Conservation (phyloP, 2,329 filamentous ascomycete species). For the Paecilomyces sp. region DNA sequence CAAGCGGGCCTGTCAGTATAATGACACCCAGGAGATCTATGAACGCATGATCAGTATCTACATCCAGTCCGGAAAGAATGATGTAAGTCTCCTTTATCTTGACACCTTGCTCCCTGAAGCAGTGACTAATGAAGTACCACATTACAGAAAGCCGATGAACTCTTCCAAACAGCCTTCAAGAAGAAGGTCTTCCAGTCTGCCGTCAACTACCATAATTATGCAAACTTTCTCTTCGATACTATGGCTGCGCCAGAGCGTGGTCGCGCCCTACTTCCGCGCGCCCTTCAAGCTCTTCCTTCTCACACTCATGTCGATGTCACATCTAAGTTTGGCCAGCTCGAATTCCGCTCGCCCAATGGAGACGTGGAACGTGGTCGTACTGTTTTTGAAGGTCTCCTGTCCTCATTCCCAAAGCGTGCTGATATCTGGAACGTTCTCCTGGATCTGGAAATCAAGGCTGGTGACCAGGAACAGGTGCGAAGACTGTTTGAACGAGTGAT, state of each 20-base stretch:
- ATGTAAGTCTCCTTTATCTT: constrained; percentile 49
- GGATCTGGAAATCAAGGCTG: constrained; percentile 66
- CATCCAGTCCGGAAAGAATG: constrained; percentile 79
- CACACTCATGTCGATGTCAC: constrained; percentile 67
- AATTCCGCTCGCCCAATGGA: constrained; percentile 77
- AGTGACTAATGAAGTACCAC: constrained; percentile 11
- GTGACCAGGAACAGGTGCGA: constrained; percentile 58
- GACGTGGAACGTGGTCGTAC: constrained; percentile 88
- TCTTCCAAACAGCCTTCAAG: constrained; percentile 82
- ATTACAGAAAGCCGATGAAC: constrained; percentile 70
- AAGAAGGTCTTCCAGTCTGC: constrained; percentile 81
- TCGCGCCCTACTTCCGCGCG: constrained; percentile 71
- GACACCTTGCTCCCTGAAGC: neutral
- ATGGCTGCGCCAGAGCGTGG: constrained; percentile 63
- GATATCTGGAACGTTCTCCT: constrained; percentile 91
- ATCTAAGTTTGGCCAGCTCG: constrained; percentile 81
- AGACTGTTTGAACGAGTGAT: constrained; percentile 74
- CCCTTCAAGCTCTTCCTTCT: constrained; percentile 71
- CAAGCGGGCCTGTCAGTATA: constrained; percentile 87
- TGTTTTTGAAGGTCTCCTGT: constrained; percentile 82
- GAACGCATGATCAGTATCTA: constrained; percentile 89
- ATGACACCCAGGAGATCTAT: constrained; percentile 83
- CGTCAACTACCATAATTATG: constrained; percentile 89
- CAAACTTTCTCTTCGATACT: constrained; percentile 79
- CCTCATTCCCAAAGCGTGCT: constrained; percentile 78